A percentile compares a stretch with the other conserved stretches of the same genome.
phyloP scores from a whole-genome alignment of 1,139 yeast species.

The Casaregolazyma suthepensis region DNA sequence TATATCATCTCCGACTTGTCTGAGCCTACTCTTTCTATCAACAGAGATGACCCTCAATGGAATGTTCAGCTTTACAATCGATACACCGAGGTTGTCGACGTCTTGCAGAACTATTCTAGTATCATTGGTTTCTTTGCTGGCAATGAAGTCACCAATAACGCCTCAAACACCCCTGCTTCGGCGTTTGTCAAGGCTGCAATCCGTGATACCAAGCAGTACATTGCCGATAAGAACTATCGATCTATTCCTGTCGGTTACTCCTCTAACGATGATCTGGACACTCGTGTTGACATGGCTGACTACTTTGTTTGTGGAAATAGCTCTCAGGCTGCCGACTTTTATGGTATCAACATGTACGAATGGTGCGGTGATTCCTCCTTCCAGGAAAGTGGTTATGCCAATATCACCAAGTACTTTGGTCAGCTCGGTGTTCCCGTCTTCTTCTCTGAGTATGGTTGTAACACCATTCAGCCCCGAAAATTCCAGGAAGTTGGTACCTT shows the following conservation, averaged over 20 bases:
- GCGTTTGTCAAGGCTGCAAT: slow-evolving; percentile 79
- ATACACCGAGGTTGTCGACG: slow-evolving; percentile 64
- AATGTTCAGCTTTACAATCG: slow-evolving; percentile 45
- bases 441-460: slow-evolving; percentile 93
- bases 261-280: slow-evolving; percentile 84
- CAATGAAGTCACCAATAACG: slow-evolving; percentile 83
- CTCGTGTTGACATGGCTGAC: slow-evolving; percentile 49
- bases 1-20: slow-evolving; percentile 86
- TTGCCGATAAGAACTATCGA: slow-evolving; percentile 54
- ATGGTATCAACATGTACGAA: slow-evolving; percentile 93
- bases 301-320: slow-evolving; percentile 70
- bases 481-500: slow-evolving; percentile 65
- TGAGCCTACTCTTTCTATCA: slow-evolving; percentile 72
- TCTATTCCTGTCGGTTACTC: slow-evolving; percentile 90
- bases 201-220: slow-evolving; percentile 76
- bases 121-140: slow-evolving; percentile 94
- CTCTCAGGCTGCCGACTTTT: slow-evolving; percentile 75
- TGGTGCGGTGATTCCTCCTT: slow-evolving; percentile 92
- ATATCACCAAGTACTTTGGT: slow-evolving; percentile 63
- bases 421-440: slow-evolving; percentile 69
- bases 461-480: slow-evolving; percentile 57
- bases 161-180: slow-evolving; percentile 59
- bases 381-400: slow-evolving; percentile 73
- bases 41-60: slow-evolving; percentile 69
- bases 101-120: slow-evolving; percentile 73